A percentile compares a stretch with the other conserved stretches of the same genome.
Conservation (phyloP, 2,329 filamentous ascomycete species). For the Thermoascus crustaceus region DNA sequence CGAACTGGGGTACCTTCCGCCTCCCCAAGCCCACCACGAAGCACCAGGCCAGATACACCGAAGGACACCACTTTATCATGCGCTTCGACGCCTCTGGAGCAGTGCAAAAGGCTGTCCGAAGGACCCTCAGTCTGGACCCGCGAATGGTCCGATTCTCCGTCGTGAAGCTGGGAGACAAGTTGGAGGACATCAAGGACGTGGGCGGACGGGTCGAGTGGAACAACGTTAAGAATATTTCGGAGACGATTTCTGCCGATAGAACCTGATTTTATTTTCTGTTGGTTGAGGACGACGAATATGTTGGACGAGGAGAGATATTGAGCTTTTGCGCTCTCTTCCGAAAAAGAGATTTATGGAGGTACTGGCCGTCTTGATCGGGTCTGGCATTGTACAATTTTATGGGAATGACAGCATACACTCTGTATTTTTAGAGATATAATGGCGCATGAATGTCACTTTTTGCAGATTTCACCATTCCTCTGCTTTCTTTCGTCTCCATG, state of each 20-base stretch:
- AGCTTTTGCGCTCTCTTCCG: too few relatives aligned
- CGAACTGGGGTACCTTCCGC: constrained; percentile 90
- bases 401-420: too few relatives aligned
- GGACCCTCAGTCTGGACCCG: constrained; percentile 75
- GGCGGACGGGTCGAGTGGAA: constrained; percentile 49
- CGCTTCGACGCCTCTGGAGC: constrained; percentile 75
- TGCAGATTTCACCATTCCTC: too few relatives aligned
- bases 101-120: constrained; percentile 66
- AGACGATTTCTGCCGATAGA: constrained; percentile 15
- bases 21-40: constrained; percentile 72
- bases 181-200: constrained; percentile 54
- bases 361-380: too few relatives aligned
- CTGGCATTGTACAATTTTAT: too few relatives aligned
- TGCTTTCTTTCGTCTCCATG: too few relatives aligned
- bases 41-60: constrained; percentile 73
- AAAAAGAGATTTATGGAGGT: too few relatives aligned
- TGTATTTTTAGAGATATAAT: too few relatives aligned
- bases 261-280: neutral
- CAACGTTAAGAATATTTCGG: constrained; percentile 20
- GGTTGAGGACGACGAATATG: too few relatives aligned
- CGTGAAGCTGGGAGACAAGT: constrained; percentile 70
- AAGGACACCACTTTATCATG: constrained; percentile 96
- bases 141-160: constrained; percentile 80
- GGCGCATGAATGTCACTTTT: too few relatives aligned
- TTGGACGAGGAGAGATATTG: too few relatives aligned